Conservation (phyloP, 2,329 filamentous ascomycete species). For the Paraphoma chrysanthemicola region DNA sequence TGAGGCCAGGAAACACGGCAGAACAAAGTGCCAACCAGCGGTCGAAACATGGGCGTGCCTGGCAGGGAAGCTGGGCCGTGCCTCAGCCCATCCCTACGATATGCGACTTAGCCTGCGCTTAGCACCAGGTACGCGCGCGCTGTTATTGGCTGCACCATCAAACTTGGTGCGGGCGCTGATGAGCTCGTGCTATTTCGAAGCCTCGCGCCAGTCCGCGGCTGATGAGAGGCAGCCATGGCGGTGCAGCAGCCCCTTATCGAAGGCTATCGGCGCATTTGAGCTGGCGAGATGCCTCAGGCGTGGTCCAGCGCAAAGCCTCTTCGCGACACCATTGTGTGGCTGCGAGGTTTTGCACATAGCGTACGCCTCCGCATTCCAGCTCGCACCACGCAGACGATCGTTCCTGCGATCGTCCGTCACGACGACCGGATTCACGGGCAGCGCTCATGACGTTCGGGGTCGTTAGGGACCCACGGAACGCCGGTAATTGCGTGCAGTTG, state of each 20-base stretch:
- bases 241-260: slow-evolving; percentile 29
- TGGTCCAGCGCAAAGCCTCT: not conserved
- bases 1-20: slow-evolving; percentile 23
- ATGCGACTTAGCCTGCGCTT: slow-evolving; percentile 22
- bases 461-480: slow-evolving; percentile 5
- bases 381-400: not conserved
- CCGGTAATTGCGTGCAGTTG: slow-evolving; percentile 26
- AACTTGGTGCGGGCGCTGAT: slow-evolving; percentile 34
- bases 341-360: not conserved
- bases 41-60: slow-evolving; percentile 33
- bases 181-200: slow-evolving; percentile 31
- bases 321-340: slow-evolving; percentile 2
- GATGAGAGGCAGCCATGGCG: slow-evolving; percentile 10
- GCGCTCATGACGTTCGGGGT: not conserved
- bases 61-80: slow-evolving; percentile 22
- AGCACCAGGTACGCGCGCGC: slow-evolving; percentile 33
- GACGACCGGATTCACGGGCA: not conserved
- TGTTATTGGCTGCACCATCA: slow-evolving; percentile 35
- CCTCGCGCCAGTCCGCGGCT: slow-evolving; percentile 8
- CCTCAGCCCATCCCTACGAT: slow-evolving; percentile 28
- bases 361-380: slow-evolving; percentile 15
- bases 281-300: slow-evolving; percentile 3
- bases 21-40: slow-evolving; percentile 14
- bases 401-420: not conserved
- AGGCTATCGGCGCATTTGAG: slow-evolving; percentile 18